phyloP scores from a whole-genome alignment of 768 basidiomycete genomes.

The Grammothele lineata region DNA sequence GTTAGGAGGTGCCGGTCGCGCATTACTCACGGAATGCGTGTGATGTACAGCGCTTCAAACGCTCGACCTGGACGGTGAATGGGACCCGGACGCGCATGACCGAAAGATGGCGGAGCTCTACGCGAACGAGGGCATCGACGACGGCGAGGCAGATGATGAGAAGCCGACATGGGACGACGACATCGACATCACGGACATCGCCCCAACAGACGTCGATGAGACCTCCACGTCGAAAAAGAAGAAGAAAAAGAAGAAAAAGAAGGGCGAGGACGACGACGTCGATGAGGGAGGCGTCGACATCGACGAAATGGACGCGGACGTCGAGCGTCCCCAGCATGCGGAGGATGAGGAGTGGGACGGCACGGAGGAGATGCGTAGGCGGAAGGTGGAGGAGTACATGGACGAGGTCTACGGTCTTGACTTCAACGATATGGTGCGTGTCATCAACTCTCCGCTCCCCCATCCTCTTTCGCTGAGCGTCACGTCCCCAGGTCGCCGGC shows the following conservation, averaged over 20 bases:
- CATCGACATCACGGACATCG: slow-evolving; percentile 72
- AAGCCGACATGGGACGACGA: slow-evolving; percentile 95
- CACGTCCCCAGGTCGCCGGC: slow-evolving; percentile 64
- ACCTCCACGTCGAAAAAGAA: slow-evolving; percentile 31
- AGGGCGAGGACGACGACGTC: slow-evolving; percentile 34
- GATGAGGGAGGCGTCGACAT: slow-evolving; percentile 44
- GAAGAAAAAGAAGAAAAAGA: slow-evolving; percentile 53
- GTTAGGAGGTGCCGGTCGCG: background rate
- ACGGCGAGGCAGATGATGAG: slow-evolving; percentile 32
- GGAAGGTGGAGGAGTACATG: slow-evolving; percentile 83
- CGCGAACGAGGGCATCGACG: slow-evolving; percentile 39
- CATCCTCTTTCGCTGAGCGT: background rate
- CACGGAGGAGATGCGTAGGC: slow-evolving; percentile 87
- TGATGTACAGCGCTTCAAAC: slow-evolving; percentile 48
- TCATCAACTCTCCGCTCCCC: background rate
- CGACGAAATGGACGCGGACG: slow-evolving; percentile 53
- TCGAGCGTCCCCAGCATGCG: slow-evolving; percentile 41
- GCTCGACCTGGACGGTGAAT: slow-evolving; percentile 88
- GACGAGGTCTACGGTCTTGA: slow-evolving; percentile 87
- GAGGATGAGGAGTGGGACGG: slow-evolving; percentile 75
- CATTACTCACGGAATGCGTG: background rate
- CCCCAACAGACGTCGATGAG: slow-evolving; percentile 24
- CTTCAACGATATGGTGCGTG: slow-evolving; percentile 89
- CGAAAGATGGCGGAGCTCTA: slow-evolving; percentile 77
- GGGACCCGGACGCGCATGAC: slow-evolving; percentile 86